Evolutionary conservation across 2,329 filamentous ascomycete species (phyloP).

Genomic region (Zymoseptoria passerinii): DNA sequence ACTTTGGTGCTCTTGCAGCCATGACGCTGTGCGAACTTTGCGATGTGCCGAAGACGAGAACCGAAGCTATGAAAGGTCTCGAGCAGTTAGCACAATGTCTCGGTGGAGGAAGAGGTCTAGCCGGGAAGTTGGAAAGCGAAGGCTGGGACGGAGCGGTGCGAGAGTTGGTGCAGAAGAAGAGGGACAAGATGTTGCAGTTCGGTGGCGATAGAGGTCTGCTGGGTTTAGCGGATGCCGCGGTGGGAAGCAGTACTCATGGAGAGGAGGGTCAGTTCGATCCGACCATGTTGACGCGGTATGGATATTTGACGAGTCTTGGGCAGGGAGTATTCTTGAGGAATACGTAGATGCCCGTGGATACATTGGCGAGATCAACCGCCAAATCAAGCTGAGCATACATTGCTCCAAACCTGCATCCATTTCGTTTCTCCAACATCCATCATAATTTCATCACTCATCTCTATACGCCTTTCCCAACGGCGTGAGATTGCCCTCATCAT

Average conservation of each 20-base stretch:
- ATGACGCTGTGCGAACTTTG: constrained; percentile 54
- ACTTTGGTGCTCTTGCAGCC: constrained; percentile 53
- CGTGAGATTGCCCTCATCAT: constrained; percentile 26
- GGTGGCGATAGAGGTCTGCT: constrained; percentile 40
- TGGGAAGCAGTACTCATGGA: constrained; percentile 13
- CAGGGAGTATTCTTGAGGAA: constrained; percentile 26
- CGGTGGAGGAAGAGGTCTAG: constrained; percentile 34
- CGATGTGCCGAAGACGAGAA: constrained; percentile 47
- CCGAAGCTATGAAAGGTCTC: constrained; percentile 50
- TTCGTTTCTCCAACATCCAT: not conserved
- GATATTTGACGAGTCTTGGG: constrained; percentile 31
- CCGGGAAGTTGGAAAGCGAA: constrained; percentile 37
- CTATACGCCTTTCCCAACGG: constrained; percentile 26
- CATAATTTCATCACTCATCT: constrained; percentile 14
- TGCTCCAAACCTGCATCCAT: not conserved
- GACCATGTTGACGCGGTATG: constrained; percentile 32
- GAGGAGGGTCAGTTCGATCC: constrained; percentile 27
- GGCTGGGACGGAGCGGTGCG: constrained; percentile 53
- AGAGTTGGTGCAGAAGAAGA: constrained; percentile 40
- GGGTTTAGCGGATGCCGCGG: constrained; percentile 48
- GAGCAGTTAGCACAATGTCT: constrained; percentile 49
- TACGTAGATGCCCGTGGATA: not conserved
- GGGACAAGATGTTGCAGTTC: constrained; percentile 35
- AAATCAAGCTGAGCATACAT: not conserved
- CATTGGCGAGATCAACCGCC: not conserved